phyloP scores from a whole-genome alignment of 805 yeast genomes.

The Clavispora asparagi region DNA sequence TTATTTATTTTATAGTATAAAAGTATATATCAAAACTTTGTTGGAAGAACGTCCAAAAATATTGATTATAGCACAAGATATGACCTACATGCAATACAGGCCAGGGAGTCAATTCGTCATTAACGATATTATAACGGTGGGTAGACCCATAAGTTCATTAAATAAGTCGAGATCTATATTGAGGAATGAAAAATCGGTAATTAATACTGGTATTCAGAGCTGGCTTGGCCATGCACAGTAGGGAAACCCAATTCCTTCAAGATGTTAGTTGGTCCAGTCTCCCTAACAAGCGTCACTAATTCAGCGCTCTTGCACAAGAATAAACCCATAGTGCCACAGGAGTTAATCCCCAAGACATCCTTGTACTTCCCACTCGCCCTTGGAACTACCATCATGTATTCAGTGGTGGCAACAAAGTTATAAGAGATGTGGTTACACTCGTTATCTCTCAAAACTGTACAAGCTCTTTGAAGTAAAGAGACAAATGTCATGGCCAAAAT shows the following conservation, averaged over 20 bases:
- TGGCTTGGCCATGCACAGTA: constrained; percentile 48
- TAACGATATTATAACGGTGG: too few relatives aligned
- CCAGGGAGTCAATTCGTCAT: too few relatives aligned
- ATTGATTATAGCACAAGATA: too few relatives aligned
- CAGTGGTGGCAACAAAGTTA: constrained; percentile 74
- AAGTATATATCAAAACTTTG: too few relatives aligned
- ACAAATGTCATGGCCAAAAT: constrained; percentile 64
- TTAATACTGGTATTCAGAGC: constrained; percentile 60
- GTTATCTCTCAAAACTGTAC: constrained; percentile 59
- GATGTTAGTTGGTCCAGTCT: constrained; percentile 47
- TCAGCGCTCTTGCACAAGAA: constrained; percentile 68
- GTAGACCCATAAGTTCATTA: background rate
- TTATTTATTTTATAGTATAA: too few relatives aligned
- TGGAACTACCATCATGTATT: constrained; percentile 87
- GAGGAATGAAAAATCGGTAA: background rate
- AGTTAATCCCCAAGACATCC: constrained; percentile 58
- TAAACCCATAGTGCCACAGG: constrained; percentile 78
- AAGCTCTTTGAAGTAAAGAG: constrained; percentile 62
- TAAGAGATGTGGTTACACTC: constrained; percentile 53
- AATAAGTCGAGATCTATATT: background rate
- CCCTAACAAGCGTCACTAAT: constrained; percentile 41
- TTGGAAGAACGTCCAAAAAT: too few relatives aligned
- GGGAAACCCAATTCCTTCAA: constrained; percentile 65
- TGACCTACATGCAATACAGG: too few relatives aligned
- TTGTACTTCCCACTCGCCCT: constrained; percentile 54